Percentiles rank a stretch among this genome's conserved stretches.
phyloP scores from a whole-genome alignment of 192 early-diverging fungal genomes.

The Gonapodya sp. region DNA sequence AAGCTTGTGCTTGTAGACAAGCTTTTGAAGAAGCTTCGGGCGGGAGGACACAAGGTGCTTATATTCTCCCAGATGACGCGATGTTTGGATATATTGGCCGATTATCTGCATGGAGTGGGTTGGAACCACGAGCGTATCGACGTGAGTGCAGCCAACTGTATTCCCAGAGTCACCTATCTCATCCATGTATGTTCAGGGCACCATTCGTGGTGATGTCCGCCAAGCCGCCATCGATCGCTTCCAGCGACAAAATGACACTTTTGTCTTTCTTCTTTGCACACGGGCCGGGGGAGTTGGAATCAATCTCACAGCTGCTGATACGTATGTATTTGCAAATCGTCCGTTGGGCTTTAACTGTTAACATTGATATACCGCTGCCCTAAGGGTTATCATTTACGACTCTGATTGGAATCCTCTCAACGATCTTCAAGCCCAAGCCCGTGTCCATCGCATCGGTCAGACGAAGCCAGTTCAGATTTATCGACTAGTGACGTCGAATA shows the following conservation, averaged over 20 bases:
- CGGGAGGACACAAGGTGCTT: slow-evolving; percentile 72
- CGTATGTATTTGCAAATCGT: slow-evolving; percentile 21
- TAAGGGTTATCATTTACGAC: slow-evolving; percentile 12
- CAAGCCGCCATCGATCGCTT: slow-evolving; percentile 83
- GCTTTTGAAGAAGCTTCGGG: slow-evolving; percentile 58
- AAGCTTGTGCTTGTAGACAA: slow-evolving; percentile 81
- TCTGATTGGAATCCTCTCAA: slow-evolving; percentile 86
- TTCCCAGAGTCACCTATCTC: neutral
- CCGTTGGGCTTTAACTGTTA: slow-evolving; percentile 2
- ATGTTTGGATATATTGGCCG: slow-evolving; percentile 71
- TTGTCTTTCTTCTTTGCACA: slow-evolving; percentile 80
- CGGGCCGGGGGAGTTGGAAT: slow-evolving; percentile 81
- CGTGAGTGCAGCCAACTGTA: slow-evolving; percentile 32
- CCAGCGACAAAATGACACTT: slow-evolving; percentile 55
- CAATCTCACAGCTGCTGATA: slow-evolving; percentile 80
- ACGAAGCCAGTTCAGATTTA: slow-evolving; percentile 73
- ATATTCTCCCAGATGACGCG: slow-evolving; percentile 84
- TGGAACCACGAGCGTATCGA: slow-evolving; percentile 76
- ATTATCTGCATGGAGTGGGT: slow-evolving; percentile 62
- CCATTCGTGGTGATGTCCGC: slow-evolving; percentile 62
- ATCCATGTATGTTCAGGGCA: slow-evolving; percentile 2
- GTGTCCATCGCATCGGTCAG: slow-evolving; percentile 81
- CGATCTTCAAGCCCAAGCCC: slow-evolving; percentile 74
- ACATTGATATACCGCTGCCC: neutral
- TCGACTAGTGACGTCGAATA: slow-evolving; percentile 68